These are phyloP conservation scores for Nosema muscidifuracis DNA, from an alignment of 371 early-diverging fungal genomes.

Conservation along the genomic window DNA sequence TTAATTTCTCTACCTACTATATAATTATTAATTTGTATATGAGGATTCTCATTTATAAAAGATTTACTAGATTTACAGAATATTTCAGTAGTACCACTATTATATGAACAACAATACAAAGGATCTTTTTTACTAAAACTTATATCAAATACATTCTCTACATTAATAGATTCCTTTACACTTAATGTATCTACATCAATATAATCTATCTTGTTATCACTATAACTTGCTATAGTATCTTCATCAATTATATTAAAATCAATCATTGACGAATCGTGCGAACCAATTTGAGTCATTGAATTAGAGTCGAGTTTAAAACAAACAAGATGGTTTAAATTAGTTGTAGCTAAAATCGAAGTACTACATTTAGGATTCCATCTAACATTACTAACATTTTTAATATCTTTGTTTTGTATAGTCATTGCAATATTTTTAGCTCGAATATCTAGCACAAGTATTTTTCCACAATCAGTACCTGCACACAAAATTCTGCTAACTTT, in stretches of 20 bases:
- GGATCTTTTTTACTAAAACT: constrained; percentile 40
- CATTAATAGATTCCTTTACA: not conserved
- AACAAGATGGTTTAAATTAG: constrained; percentile 16
- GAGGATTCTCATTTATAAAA: not conserved
- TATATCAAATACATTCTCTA: constrained; percentile 11
- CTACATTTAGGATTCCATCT: constrained; percentile 32
- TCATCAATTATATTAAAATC: constrained; percentile 10
- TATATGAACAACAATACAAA: constrained; percentile 9
- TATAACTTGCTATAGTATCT: constrained; percentile 8
- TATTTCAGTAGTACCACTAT: constrained; percentile 41
- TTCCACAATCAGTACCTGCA: constrained; percentile 56
- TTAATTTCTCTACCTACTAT: constrained; percentile 19
- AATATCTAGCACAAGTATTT: constrained; percentile 58
- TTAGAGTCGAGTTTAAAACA: constrained; percentile 38
- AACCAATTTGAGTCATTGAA: constrained; percentile 14
- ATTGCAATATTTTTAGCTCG: constrained; percentile 58
- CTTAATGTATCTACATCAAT: constrained; percentile 8
- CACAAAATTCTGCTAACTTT: constrained; percentile 59
- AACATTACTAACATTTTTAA: constrained; percentile 23
- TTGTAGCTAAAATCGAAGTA: constrained; percentile 42
- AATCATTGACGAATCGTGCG: not conserved
- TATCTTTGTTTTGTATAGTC: constrained; percentile 39
- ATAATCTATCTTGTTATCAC: constrained; percentile 11
- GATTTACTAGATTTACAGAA: not conserved
- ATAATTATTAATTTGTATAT: not conserved